Base-by-base conservation (phyloP, 169 alveolate species). In the Eimeria sp. region DNA sequence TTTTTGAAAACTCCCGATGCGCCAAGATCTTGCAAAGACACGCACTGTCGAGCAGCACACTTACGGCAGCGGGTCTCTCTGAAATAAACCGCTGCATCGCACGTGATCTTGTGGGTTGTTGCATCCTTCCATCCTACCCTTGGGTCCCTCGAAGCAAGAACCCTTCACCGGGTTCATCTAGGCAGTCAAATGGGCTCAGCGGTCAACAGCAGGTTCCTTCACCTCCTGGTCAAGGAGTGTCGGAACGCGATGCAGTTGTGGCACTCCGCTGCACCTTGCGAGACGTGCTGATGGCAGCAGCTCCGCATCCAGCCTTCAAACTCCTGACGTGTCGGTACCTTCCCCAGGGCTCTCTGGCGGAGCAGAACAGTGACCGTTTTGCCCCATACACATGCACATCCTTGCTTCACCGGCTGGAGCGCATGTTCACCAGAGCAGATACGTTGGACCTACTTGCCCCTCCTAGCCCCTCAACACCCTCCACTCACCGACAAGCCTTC, bases 281-380 rank as follows among this genome's bases (percentile, higher is more conserved):
- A 5, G 94, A 63, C 61, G 70, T 87, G 34, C 43, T 87, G 67
- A 43, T 34, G 27, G 83, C 72, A 16, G 94, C 75, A n/a, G 94
- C 82, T 5, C 45, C 94, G 2, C 94, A 87, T 30, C 94, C 83
- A 61, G 94, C 94, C 78, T 87, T 63, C 94, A 87, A 87, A 16
- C 82, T 87, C 49, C 82, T 87, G 65, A 87, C 94, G 18, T 87
- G 94, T 20, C 78, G 94, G 84, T 87, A 87, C 82, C 94, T 87
- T 63, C 94, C 94, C 9, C 94, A 87, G 72, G 45, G 45, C 16
- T 51, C 43, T n/a, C 13, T 49, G 30, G 40, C 84, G 18, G 70
- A 61, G 61, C 30, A 18, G 49, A 40, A 27, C 22, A 63, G 43
- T 6, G 34, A 3, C 34, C 83, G 82, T 30, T 40, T 87, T 61